phyloP scores from a whole-genome alignment of 805 yeast species.

The Nakazawaea populi region DNA sequence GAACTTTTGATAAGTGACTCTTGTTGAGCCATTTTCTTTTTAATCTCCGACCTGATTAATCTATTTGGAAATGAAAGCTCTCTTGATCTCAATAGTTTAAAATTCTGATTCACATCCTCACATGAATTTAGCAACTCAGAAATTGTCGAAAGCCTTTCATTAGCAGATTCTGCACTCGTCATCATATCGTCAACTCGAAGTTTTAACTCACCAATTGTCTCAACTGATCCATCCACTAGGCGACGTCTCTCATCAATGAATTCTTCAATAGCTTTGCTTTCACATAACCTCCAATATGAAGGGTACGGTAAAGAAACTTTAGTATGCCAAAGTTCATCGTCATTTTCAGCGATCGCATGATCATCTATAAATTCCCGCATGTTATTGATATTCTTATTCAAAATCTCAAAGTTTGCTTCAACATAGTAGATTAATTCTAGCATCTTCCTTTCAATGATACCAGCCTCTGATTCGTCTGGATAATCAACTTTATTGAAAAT shows the following conservation, averaged over 20 bases:
- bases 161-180: background rate
- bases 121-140: background rate
- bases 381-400: constrained; percentile 16
- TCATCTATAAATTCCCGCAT: constrained; percentile 18
- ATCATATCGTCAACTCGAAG: background rate
- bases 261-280: constrained; percentile 16
- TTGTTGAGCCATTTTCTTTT: constrained; percentile 11
- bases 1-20: constrained; percentile 14
- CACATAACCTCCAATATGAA: constrained; percentile 24
- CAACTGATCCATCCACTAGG: background rate
- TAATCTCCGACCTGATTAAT: constrained; percentile 10
- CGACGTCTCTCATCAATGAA: background rate
- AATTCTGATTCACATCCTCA: background rate
- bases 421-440: constrained; percentile 22
- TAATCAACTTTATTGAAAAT: constrained; percentile 12
- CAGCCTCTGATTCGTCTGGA: constrained; percentile 6
- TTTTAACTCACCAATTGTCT: background rate
- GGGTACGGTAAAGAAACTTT: constrained; percentile 18
- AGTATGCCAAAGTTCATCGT: constrained; percentile 16
- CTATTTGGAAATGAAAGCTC: constrained; percentile 17
- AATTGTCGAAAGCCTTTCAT: background rate
- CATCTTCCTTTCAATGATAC: constrained; percentile 19
- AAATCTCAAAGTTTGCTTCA: constrained; percentile 22
- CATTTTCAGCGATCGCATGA: constrained; percentile 20
- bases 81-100: constrained; percentile 3